Evolutionary conservation across 2,329 filamentous ascomycete genomes (phyloP), one percentile per base, ranked within the genome.

Genomic region (Hypocrella siamensis): DNA sequence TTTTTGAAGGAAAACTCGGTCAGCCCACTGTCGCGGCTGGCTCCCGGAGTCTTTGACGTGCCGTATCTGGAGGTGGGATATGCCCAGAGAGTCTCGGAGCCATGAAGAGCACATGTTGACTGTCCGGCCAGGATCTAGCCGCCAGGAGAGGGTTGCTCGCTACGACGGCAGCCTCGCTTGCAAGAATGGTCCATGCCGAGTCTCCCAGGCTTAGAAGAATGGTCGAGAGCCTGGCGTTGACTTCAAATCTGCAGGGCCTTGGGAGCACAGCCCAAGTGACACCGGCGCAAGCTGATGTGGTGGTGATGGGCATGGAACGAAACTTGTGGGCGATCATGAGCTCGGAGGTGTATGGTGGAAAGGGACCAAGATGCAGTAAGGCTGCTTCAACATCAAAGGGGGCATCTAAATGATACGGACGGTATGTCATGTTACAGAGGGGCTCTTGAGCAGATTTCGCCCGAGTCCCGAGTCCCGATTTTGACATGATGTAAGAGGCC

Each of bases 21-120:
- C 4, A 37, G 38, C 10, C 43, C 48, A 6, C 40, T 59, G 8
- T 38, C 38, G 3, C 35, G 34, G 3, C 28, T 58, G 5, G 44
- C 45, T 4, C 56, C 56, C 0, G 51, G 51, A 12, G 51, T 58
- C 12, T 58, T 59, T 18, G 40, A 56, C 31, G 40, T 52, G 17
- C 39, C 43, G 12, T 56, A 56, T 40, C 41, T 58, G 10, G 46
- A 47, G 39, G 56, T 56, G 42, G 22, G 17, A 5, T 16, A 10
- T 17, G 24, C 3, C n/a, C 4, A 35, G 11, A 26, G 9, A 14
- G 25, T 5, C 15, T 26, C 11, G 15, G 7, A 14, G 4, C 7
- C 9, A 26, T 17, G 9, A 6, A 15, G 5, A 11, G 17, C 3
- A 28, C n/a, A 10, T 3, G 19, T 39, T 45, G 17, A 42, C 14